Evolutionary conservation across 495 filamentous ascomycete species (phyloP).

Genomic region (Penicillium steckii): DNA sequence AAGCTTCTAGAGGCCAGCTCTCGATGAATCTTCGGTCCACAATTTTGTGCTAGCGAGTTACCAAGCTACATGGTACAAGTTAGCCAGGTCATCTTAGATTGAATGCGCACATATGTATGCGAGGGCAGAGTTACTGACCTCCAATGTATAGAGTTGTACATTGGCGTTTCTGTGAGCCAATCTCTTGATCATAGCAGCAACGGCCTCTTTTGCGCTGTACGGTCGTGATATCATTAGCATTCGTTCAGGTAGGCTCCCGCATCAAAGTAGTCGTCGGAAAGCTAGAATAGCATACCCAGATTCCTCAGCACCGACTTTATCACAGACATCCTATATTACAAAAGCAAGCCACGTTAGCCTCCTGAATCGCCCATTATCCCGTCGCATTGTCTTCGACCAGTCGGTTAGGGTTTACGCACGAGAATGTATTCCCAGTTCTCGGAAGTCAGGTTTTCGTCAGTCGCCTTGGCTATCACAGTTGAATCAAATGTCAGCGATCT

Average conservation of each 20-base stretch:
- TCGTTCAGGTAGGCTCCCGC: not conserved
- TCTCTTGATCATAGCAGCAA: slow-evolving; percentile 92
- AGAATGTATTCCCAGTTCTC: slow-evolving; percentile 99
- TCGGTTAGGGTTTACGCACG: slow-evolving; percentile 37
- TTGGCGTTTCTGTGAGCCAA: slow-evolving; percentile 97
- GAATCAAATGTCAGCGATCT: slow-evolving; percentile 24
- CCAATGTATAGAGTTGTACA: slow-evolving; percentile 97
- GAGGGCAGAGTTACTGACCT: slow-evolving; percentile 53
- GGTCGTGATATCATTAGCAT: slow-evolving; percentile 16
- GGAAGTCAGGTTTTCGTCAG: slow-evolving; percentile 95
- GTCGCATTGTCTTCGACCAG: not conserved
- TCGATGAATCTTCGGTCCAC: slow-evolving; percentile 85
- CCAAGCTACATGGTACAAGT: slow-evolving; percentile 54
- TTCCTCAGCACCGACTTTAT: slow-evolving; percentile 71
- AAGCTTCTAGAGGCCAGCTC: slow-evolving; percentile 93
- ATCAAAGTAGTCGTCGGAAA: not conserved
- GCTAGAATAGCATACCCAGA: slow-evolving; percentile 52
- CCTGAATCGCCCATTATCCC: not conserved
- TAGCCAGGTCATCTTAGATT: not conserved
- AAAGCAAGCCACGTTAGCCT: slow-evolving; percentile 18
- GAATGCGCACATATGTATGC: not conserved
- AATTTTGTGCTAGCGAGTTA: slow-evolving; percentile 94
- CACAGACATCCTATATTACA: slow-evolving; percentile 77
- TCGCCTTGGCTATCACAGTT: slow-evolving; percentile 79
- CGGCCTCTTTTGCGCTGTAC: slow-evolving; percentile 78